A percentile compares a stretch with the other conserved stretches of the same genome.
Evolutionary conservation across 2,329 filamentous ascomycete species (phyloP).

Genomic region (Fusarium lateritium): DNA sequence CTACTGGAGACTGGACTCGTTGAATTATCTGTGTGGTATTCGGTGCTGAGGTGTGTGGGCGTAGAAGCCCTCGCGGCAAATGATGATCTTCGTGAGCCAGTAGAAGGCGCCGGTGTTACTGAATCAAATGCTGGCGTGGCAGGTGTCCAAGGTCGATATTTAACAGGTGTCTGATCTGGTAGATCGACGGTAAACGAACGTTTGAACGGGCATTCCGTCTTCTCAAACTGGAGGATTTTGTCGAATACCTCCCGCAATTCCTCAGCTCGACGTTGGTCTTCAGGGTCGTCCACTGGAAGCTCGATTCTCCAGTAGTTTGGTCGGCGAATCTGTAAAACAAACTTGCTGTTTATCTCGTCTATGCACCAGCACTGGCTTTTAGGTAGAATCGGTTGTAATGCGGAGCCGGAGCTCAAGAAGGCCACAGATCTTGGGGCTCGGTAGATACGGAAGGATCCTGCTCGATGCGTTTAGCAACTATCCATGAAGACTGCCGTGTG

Average conservation of each 20-base stretch:
- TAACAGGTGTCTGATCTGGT: constrained; percentile 76
- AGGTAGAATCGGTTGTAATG: constrained; percentile 88
- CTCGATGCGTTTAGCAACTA: constrained; percentile 4
- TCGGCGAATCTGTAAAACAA: constrained; percentile 87
- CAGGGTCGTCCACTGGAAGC: constrained; percentile 72
- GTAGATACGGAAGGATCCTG: constrained; percentile 85
- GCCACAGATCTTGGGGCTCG: constrained; percentile 88
- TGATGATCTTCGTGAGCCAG: constrained; percentile 35
- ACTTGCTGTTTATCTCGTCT: constrained; percentile 82
- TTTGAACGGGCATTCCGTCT: constrained; percentile 88
- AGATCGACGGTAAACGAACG: constrained; percentile 81
- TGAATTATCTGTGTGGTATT: constrained; percentile 17
- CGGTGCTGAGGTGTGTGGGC: constrained; percentile 26
- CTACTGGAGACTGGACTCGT: constrained; percentile 24
- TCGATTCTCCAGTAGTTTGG: constrained; percentile 94
- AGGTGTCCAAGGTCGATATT: constrained; percentile 78
- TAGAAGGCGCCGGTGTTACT: constrained; percentile 15
- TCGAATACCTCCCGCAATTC: constrained; percentile 79
- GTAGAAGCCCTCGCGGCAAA: constrained; percentile 36
- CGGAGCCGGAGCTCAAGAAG: constrained; percentile 87
- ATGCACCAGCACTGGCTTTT: constrained; percentile 96
- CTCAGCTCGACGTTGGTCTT: constrained; percentile 69
- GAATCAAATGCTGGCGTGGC: constrained; percentile 28
- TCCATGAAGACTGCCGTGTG: no score
- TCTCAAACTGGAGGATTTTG: constrained; percentile 86